Evolutionary conservation across 1,139 yeast species (phyloP).

Genomic region (Pichiaceae sp.): DNA sequence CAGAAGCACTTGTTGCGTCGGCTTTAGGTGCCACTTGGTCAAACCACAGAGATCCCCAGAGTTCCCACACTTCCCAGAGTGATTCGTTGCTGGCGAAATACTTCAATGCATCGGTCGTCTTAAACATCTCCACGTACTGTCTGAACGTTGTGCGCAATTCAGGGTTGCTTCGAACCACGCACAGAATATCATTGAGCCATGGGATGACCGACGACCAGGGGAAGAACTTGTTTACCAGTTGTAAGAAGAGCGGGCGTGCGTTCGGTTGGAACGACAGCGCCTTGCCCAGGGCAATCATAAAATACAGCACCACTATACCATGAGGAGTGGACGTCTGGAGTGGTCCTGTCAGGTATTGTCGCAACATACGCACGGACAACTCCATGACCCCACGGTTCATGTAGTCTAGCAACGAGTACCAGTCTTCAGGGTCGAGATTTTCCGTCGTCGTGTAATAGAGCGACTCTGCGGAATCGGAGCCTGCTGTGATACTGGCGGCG

Average conservation of each 20-base stretch:
- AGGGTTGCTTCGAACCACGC: slow-evolving; percentile 22
- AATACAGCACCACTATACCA: slow-evolving; percentile 64
- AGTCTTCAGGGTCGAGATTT: slow-evolving; percentile 41
- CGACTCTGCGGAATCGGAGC: slow-evolving; percentile 15
- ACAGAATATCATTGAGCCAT: slow-evolving; percentile 48
- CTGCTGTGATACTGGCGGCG: slow-evolving; percentile 2
- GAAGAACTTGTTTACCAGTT: slow-evolving; percentile 41
- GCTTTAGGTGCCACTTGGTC: slow-evolving; percentile 44
- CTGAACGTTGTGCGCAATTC: slow-evolving; percentile 13
- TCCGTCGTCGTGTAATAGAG: slow-evolving; percentile 27
- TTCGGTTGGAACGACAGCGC: slow-evolving; percentile 41
- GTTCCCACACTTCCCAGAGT: slow-evolving; percentile 71
- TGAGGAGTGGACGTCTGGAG: slow-evolving; percentile 63
- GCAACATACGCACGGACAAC: slow-evolving; percentile 55
- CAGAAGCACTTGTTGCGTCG: slow-evolving; percentile 42
- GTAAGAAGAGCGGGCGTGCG: slow-evolving; percentile 39
- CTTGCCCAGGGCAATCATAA: slow-evolving; percentile 53
- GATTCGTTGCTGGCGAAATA: slow-evolving; percentile 49
- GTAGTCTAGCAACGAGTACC: slow-evolving; percentile 48
- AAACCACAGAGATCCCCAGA: slow-evolving; percentile 82
- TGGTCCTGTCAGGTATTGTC: slow-evolving; percentile 63
- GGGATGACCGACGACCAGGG: slow-evolving; percentile 63
- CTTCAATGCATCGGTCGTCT: neutral
- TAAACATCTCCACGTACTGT: slow-evolving; percentile 1
- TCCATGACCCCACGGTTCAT: slow-evolving; percentile 60